Evolutionary conservation across 2,329 filamentous ascomycete species (phyloP).

Genomic region (Aspergillus quadrilineatus): DNA sequence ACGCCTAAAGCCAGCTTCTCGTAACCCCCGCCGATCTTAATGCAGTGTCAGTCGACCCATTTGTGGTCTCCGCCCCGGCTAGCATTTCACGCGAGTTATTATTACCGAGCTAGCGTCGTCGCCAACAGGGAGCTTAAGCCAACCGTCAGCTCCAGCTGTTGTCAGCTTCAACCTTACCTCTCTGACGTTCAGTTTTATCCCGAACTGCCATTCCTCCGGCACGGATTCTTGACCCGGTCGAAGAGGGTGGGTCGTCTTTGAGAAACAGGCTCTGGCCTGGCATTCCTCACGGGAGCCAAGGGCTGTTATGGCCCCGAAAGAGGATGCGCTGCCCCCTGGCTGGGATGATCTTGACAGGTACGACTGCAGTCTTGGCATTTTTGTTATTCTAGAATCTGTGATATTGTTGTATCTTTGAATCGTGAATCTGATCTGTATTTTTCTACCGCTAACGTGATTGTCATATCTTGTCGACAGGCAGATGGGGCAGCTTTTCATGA

Average conservation of each 20-base stretch:
- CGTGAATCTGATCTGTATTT: background rate
- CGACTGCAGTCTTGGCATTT: conserved; percentile 24
- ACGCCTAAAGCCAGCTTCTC: conserved; percentile 4
- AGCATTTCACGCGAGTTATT: conserved; percentile 6
- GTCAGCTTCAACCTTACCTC: conserved; percentile 18
- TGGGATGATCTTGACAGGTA: conserved; percentile 45
- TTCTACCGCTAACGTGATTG: conserved; percentile 40
- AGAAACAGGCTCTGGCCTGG: conserved; percentile 19
- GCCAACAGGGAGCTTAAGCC: conserved; percentile 18
- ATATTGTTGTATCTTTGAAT: too few relatives aligned
- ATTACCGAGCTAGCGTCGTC: conserved; percentile 2
- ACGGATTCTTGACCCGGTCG: conserved; percentile 7
- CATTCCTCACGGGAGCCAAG: conserved; percentile 32
- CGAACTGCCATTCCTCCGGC: conserved; percentile 7
- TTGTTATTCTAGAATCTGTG: background rate
- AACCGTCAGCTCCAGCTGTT: conserved; percentile 20
- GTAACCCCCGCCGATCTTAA: conserved; percentile 3
- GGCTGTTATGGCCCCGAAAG: conserved; percentile 42
- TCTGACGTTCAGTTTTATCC: conserved; percentile 13
- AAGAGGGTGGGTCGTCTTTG: conserved; percentile 12
- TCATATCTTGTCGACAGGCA: conserved; percentile 69
- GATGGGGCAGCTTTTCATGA: conserved; percentile 62
- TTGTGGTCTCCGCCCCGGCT: conserved; percentile 6
- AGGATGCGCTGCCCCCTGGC: conserved; percentile 41
- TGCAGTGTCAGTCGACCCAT: conserved; percentile 14